Evolutionary conservation across 2,329 filamentous ascomycete genomes (phyloP), one percentile per base, ranked within the genome.

Genomic region (Beauveria varroae): DNA sequence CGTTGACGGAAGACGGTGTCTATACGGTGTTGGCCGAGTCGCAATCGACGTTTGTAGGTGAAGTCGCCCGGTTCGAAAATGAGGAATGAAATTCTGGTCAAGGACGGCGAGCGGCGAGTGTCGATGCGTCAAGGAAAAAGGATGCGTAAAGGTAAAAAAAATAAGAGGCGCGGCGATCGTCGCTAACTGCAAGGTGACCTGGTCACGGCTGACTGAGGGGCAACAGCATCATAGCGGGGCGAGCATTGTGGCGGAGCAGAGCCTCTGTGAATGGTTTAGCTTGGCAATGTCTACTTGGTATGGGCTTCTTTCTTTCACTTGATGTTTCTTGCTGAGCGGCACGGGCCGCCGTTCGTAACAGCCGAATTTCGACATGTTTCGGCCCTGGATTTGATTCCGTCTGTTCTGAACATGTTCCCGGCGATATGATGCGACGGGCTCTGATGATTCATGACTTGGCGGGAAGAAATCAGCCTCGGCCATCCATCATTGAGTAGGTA

Each of bases 131-230:
- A 14, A 44, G 5, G 34, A 28, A 51, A 41, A 50, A 43, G 18
- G 56, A 43, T 58, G 28, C 20, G 46, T 24, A 51, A 34, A 40
- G 30, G 12, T 18, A 18, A 24, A 49, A 57, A 34, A 28, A 28
- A n/a, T 10, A 6, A 47, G 12, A 50, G 12, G 28, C 22, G 22
- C 5, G 22, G 44, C 22, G 34, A 43, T 41, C 46, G 22, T 20
- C 37, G 30, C 47, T 50, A 51, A 22, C 34, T 43, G 20, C 34
- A 30, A 30, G 22, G 37, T 30, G 30, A 14, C 56, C 46, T 46
- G 44, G 22, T 30, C 46, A 24, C 56, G 56, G 56, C 56, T 58
- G 56, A 58, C 56, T 51, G 56, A 58, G 56, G 56, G 56, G 56
- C 56, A 57, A 41, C 34, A 58, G 18, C 47, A 51, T 51, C 34